phyloP scores from a whole-genome alignment of 129 eudicot species.

The Artemisia annua region DNA sequence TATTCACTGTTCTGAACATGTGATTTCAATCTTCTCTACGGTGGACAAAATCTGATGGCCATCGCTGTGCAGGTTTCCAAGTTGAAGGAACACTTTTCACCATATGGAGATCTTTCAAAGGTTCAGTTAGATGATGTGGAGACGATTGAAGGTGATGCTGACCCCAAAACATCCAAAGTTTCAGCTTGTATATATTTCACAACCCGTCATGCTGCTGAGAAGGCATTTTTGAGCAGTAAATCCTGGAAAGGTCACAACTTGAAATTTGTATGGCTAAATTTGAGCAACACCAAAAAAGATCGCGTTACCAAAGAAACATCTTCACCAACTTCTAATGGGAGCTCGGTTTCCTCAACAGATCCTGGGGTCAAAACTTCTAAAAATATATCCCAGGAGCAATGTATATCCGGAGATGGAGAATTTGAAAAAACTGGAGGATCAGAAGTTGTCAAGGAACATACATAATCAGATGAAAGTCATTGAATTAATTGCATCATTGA shows the following conservation, averaged over 20 bases:
- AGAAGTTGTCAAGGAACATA: background rate
- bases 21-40: too few species aligned
- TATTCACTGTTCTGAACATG: too few species aligned
- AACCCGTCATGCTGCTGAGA: constrained; percentile 74
- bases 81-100: constrained; percentile 73
- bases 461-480: background rate
- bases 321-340: background rate
- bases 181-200: constrained; percentile 64
- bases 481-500: background rate
- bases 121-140: constrained; percentile 48
- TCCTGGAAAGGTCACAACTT: constrained; percentile 73
- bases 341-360: background rate
- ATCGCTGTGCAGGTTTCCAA: constrained; percentile 49
- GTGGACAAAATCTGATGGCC: background rate
- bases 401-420: background rate
- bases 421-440: background rate
- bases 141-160: constrained; percentile 25
- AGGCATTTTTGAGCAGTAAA: constrained; percentile 64
- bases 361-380: background rate
- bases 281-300: background rate
- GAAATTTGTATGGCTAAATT: constrained; percentile 63
- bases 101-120: constrained; percentile 59
- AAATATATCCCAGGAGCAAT: background rate
- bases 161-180: constrained; percentile 33
- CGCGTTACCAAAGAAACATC: background rate